A percentile compares a stretch with the other conserved stretches of the same genome.
These are phyloP conservation scores for Pseudognaphalium luteoalbum DNA, from an alignment of 129 eudicot species.

Conservation along the genomic window DNA sequence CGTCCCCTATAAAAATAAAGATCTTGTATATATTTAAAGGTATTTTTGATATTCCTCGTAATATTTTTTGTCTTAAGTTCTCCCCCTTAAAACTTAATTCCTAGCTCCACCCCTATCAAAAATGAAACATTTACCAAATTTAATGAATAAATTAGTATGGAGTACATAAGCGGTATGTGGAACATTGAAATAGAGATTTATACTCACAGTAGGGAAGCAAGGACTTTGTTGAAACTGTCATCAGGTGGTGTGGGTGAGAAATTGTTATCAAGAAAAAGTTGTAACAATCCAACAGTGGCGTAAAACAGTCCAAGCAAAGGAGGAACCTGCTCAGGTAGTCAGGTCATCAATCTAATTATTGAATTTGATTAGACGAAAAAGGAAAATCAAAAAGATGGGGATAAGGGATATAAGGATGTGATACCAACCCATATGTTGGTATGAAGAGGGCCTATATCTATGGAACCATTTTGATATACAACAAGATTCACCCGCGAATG, in stretches of 20 bases:
- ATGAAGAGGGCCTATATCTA: conserved; percentile 80
- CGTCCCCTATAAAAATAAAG: too few relatives aligned
- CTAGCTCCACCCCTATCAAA: background rate
- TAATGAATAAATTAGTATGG: background rate
- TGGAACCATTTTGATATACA: conserved; percentile 63
- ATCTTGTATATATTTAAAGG: too few relatives aligned
- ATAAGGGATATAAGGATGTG: background rate
- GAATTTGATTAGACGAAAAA: background rate
- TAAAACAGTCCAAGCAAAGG: conserved; percentile 83
- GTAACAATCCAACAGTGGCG: conserved; percentile 60
- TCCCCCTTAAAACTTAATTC: too few relatives aligned
- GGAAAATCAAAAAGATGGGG: background rate
- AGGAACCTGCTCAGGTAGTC: conserved; percentile 53
- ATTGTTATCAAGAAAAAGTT: conserved; percentile 59
- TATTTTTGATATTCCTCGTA: too few relatives aligned
- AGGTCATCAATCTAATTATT: background rate
- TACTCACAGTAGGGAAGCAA: conserved; percentile 64
- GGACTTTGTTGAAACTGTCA: conserved; percentile 40
- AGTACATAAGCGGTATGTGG: background rate
- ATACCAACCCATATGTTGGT: conserved; percentile 64
- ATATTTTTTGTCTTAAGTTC: too few relatives aligned
- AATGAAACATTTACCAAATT: too few relatives aligned
- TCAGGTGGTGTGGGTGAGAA: conserved; percentile 30
- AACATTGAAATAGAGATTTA: background rate
- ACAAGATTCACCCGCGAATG: conserved; percentile 77